Conservation (phyloP, 2,329 filamentous ascomycete species). For the Fusarium phyllophilum region DNA sequence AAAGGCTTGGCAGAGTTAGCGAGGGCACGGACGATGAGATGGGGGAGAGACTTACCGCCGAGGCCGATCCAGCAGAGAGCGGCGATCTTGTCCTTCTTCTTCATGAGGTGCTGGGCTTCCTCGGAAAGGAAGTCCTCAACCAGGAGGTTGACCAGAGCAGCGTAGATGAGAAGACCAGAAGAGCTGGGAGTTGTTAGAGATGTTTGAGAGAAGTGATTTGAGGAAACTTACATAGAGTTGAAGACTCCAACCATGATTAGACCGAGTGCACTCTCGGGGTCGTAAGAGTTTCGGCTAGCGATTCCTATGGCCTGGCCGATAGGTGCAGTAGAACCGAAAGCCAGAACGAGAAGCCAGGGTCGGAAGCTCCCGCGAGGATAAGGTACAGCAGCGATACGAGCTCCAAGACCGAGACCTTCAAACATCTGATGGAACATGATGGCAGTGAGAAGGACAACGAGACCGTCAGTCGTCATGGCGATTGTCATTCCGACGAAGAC, state of each 20-base stretch:
- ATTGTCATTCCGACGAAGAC: conserved; percentile 80
- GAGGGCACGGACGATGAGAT: neutral
- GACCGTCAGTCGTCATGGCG: conserved; percentile 74
- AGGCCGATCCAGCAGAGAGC: conserved; percentile 63
- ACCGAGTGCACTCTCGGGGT: conserved; percentile 71
- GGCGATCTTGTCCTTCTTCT: conserved; percentile 61
- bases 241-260: conserved; percentile 72
- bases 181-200: conserved; percentile 53
- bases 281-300: conserved; percentile 65
- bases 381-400: conserved; percentile 74
- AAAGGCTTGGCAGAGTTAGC: conserved; percentile 18
- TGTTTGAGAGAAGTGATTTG: fast-evolving
- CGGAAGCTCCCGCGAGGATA: conserved; percentile 66
- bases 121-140: conserved; percentile 74
- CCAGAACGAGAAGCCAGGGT: conserved; percentile 70
- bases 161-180: conserved; percentile 69
- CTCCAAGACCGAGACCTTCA: conserved; percentile 74
- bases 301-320: conserved; percentile 74
- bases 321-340: conserved; percentile 71
- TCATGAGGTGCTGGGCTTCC: conserved; percentile 61
- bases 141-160: conserved; percentile 70
- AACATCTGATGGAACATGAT: conserved; percentile 79
- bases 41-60: conserved; percentile 55
- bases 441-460: conserved; percentile 73
- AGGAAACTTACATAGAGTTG: conserved; percentile 66